Conservation (phyloP, 2,329 filamentous ascomycete species). For the Stachybotrys elegans region DNA sequence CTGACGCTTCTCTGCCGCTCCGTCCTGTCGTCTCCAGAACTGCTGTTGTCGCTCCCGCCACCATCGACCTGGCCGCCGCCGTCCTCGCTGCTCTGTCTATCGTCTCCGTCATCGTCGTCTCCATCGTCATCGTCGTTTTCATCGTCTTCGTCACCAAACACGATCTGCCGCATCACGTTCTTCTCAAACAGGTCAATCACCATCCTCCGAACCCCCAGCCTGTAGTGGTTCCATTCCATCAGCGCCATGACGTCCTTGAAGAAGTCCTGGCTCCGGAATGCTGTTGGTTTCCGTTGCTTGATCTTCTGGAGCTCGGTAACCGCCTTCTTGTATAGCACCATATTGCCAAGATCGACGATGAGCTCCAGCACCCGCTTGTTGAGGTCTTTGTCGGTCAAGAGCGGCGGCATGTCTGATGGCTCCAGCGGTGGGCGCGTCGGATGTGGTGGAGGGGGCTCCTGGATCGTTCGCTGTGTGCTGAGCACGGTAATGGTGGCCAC, state of each 20-base stretch:
- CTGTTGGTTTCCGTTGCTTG: constrained; percentile 67
- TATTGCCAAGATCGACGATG: constrained; percentile 85
- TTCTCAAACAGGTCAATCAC: constrained; percentile 94
- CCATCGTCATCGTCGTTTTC: constrained; percentile 50
- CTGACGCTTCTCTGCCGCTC: constrained; percentile 53
- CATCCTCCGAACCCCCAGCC: constrained; percentile 80
- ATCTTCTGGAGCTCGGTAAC: constrained; percentile 77
- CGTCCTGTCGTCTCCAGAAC: constrained; percentile 49
- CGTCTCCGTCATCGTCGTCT: constrained; percentile 60
- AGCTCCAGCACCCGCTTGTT: constrained; percentile 80
- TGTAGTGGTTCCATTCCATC: constrained; percentile 84
- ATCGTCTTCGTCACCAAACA: constrained; percentile 66
- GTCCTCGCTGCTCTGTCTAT: constrained; percentile 40
- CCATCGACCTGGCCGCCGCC: constrained; percentile 37
- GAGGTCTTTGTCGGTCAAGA: constrained; percentile 56
- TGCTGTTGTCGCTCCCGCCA: constrained; percentile 54
- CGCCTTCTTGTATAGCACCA: constrained; percentile 84
- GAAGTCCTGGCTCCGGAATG: constrained; percentile 70
- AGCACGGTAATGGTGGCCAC: constrained; percentile 42
- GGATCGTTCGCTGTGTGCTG: constrained; percentile 48
- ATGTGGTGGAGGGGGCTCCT: constrained; percentile 35
- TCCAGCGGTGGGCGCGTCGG: constrained; percentile 37
- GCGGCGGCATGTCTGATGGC: constrained; percentile 32
- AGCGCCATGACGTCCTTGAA: constrained; percentile 83
- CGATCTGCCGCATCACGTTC: constrained; percentile 75